Percentiles rank a stretch among this genome's conserved stretches.
Evolutionary conservation across 139 green algal species (phyloP).

Genomic region (Gonium pectorale): DNA sequence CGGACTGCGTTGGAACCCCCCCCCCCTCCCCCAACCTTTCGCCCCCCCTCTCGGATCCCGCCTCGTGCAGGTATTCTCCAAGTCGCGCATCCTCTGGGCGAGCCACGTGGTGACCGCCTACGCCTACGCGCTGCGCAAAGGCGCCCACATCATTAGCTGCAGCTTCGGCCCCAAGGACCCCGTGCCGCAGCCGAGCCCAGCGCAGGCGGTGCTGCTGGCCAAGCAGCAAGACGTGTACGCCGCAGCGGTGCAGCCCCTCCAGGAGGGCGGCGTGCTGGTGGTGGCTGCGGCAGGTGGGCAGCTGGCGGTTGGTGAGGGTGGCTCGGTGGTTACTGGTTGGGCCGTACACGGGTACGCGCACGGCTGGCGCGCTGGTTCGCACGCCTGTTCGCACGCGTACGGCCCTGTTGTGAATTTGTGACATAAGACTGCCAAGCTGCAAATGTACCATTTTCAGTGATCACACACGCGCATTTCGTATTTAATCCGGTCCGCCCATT

Average conservation of each 20-base stretch:
- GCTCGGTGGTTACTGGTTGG: background rate
- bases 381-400: too few relatives aligned
- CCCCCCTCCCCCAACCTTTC: too few relatives aligned
- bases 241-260: background rate
- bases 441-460: too few relatives aligned
- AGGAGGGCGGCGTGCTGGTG: background rate
- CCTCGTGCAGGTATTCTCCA: too few relatives aligned
- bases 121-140: constrained; percentile 27
- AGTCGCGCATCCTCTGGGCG: too few relatives aligned
- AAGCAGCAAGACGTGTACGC: background rate
- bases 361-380: too few relatives aligned
- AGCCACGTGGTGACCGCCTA: background rate
- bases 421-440: too few relatives aligned
- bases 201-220: background rate
- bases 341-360: background rate
- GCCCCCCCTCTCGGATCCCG: too few relatives aligned
- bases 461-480: too few relatives aligned
- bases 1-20: too few relatives aligned
- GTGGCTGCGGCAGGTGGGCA: constrained; percentile 13
- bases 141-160: constrained; percentile 24
- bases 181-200: background rate
- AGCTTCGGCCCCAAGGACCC: constrained; percentile 17
- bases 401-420: background rate
- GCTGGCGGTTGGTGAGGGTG: background rate
- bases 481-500: too few relatives aligned